phyloP scores from a whole-genome alignment of 2,329 filamentous ascomycete genomes.

The Fusarium dlaminii region DNA sequence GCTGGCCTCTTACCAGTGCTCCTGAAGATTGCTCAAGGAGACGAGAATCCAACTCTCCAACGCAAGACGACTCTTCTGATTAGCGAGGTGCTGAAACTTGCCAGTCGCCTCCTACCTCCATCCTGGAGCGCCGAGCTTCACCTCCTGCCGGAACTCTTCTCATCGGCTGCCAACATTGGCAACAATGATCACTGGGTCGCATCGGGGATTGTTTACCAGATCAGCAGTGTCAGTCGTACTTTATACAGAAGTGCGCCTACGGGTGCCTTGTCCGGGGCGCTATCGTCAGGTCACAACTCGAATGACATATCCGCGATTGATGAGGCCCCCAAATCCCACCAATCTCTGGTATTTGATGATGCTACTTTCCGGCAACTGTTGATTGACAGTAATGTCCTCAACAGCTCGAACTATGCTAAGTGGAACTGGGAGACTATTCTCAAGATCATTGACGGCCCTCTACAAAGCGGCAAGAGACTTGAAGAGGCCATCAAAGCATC shows the following conservation, averaged over 20 bases:
- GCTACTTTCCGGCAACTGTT: constrained; percentile 71
- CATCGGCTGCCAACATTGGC: constrained; percentile 76
- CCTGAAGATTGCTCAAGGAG: constrained; percentile 72
- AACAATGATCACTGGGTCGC: constrained; percentile 80
- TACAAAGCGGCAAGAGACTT: constrained; percentile 88
- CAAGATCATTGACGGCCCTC: constrained; percentile 89
- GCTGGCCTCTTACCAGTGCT: constrained; percentile 75
- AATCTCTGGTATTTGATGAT: constrained; percentile 63
- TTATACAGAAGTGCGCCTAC: constrained; percentile 80
- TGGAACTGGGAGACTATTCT: constrained; percentile 98
- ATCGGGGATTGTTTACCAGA: constrained; percentile 93
- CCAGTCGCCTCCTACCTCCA: constrained; percentile 84
- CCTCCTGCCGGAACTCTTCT: constrained; percentile 85
- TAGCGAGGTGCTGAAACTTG: constrained; percentile 89
- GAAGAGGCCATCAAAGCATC: constrained; percentile 95
- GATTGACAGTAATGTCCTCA: constrained; percentile 85
- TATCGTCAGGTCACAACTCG: constrained; percentile 57
- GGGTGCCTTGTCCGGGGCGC: constrained; percentile 47
- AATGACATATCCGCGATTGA: constrained; percentile 62
- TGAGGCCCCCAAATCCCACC: constrained; percentile 63
- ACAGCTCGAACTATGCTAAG: constrained; percentile 89
- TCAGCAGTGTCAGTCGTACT: constrained; percentile 95
- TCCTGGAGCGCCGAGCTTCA: constrained; percentile 87
- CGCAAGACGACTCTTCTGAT: constrained; percentile 91
- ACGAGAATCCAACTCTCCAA: constrained; percentile 75